A percentile compares a stretch with the other conserved stretches of the same genome.
Conservation (phyloP, 106 monocot species). For the Narthecium ossifragum region DNA sequence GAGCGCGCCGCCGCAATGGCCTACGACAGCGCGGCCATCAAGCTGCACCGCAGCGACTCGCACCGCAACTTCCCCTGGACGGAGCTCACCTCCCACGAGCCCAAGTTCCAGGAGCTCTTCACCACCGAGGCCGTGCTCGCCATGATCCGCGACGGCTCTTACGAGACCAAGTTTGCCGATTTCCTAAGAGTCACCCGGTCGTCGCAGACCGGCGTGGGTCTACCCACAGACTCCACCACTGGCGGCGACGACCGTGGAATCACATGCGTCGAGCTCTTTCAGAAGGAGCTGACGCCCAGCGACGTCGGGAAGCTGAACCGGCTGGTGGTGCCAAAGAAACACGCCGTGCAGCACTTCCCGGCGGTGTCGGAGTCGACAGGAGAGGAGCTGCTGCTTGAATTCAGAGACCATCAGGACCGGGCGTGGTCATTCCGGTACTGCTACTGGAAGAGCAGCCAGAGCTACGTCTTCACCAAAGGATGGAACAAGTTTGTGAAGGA, state of each 20-base stretch:
- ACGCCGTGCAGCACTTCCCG: constrained; percentile 40
- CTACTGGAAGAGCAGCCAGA: constrained; percentile 75
- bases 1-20: constrained; percentile 20
- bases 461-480: constrained; percentile 63
- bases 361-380: constrained; percentile 1
- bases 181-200: background rate
- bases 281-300: constrained; percentile 59
- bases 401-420: constrained; percentile 19
- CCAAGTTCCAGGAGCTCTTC: constrained; percentile 13
- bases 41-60: constrained; percentile 10
- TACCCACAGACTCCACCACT: background rate
- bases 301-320: constrained; percentile 66
- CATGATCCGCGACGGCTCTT: constrained; percentile 26
- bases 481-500: constrained; percentile 67
- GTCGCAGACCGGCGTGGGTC: background rate
- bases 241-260: background rate
- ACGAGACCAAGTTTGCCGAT: constrained; percentile 5
- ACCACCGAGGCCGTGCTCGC: constrained; percentile 16
- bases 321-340: constrained; percentile 59
- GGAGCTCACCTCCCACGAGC: constrained; percentile 11
- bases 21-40: constrained; percentile 29
- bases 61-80: constrained; percentile 24
- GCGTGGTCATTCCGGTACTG: constrained; percentile 53
- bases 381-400: constrained; percentile 44
- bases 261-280: constrained; percentile 23